Evolutionary conservation across 345 rosid species (phyloP).

Genomic region (Durio zibethinus): DNA sequence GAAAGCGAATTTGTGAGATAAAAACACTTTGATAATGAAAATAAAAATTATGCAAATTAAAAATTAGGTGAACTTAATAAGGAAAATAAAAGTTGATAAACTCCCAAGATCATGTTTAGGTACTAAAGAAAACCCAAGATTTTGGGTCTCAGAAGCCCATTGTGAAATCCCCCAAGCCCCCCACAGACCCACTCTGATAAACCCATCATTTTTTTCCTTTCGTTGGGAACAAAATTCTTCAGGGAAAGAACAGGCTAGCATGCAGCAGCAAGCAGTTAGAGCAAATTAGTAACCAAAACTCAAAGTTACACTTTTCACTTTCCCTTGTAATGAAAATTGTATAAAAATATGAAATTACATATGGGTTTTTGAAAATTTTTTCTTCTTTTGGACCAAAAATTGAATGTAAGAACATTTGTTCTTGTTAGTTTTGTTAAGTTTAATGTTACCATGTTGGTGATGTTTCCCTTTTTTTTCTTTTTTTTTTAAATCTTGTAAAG

Average conservation of each 20-base stretch:
- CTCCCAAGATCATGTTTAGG: not conserved
- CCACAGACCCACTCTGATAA: not conserved
- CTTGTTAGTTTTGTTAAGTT: not conserved
- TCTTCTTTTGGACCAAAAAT: not conserved
- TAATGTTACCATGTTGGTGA: not conserved
- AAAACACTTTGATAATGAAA: too few relatives aligned
- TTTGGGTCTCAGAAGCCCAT: not conserved
- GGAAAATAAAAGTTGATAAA: not conserved
- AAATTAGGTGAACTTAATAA: not conserved
- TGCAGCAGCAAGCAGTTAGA: not conserved
- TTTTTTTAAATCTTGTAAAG: not conserved
- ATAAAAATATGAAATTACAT: too few relatives aligned
- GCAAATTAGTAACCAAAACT: not conserved
- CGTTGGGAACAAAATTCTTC: not conserved
- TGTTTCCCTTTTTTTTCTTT: not conserved
- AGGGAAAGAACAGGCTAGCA: not conserved
- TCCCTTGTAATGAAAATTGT: too few relatives aligned
- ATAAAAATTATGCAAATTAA: too few relatives aligned
- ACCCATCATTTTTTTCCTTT: not conserved
- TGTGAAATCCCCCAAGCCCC: not conserved
- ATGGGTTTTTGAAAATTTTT: too few relatives aligned
- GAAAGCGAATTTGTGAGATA: too few relatives aligned
- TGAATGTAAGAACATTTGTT: not conserved
- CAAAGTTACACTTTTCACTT: not conserved
- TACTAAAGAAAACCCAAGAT: not conserved